Percentiles rank a stretch among this genome's conserved stretches.
These are phyloP conservation scores for Russula emetica DNA, from an alignment of 768 basidiomycete genomes.

Conservation along the genomic window DNA sequence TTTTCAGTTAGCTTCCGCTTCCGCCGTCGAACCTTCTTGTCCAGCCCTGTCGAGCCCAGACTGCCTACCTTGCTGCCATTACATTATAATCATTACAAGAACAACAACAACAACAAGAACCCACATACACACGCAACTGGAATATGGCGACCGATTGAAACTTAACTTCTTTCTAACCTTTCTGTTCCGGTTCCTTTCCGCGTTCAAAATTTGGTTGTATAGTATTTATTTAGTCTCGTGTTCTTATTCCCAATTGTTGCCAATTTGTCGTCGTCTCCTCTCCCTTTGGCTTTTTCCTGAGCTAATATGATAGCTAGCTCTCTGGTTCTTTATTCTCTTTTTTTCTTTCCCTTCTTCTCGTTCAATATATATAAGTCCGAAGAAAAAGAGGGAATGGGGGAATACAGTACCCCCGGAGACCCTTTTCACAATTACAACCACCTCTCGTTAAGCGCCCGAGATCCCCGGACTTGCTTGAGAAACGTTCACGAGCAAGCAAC, in stretches of 20 bases:
- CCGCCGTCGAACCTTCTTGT: slow-evolving; percentile 15
- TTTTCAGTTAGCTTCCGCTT: not conserved
- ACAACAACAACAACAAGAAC: not conserved
- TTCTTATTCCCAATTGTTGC: not conserved
- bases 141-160: not conserved
- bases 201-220: not conserved
- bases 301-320: too few species aligned
- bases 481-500: not conserved
- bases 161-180: not conserved
- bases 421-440: not conserved
- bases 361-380: not conserved
- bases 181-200: slow-evolving; percentile 23
- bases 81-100: not conserved
- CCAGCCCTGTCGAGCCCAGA: not conserved
- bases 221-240: not conserved
- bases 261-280: too few species aligned
- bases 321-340: not conserved
- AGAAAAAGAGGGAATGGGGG: not conserved
- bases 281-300: not conserved
- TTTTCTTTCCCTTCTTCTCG: not conserved
- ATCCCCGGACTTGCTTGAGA: slow-evolving; percentile 17
- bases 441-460: slow-evolving; percentile 14
- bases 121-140: not conserved
- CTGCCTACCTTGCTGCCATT: not conserved
- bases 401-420: slow-evolving; percentile 12